Evolutionary conservation across 352 stramenopile species (phyloP).

Genomic region (Pythium aphanidermatum): DNA sequence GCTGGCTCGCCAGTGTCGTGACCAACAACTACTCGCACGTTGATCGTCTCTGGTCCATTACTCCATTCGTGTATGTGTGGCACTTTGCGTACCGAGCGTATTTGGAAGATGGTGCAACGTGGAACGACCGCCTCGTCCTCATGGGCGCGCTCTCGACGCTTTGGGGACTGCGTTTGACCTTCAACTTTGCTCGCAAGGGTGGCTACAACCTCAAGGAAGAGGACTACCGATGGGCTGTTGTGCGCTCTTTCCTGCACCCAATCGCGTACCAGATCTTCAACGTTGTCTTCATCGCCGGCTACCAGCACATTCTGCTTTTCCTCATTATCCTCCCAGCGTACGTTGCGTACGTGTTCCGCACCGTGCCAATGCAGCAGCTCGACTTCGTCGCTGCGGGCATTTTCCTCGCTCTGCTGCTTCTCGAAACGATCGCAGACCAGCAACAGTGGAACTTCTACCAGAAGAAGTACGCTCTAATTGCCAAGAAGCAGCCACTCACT

Average conservation of each 20-base stretch:
- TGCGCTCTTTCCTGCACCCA: conserved; percentile 76
- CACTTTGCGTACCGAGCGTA: conserved; percentile 58
- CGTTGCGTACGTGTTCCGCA: conserved; percentile 41
- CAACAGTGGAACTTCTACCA: conserved; percentile 90
- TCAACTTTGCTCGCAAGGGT: conserved; percentile 90
- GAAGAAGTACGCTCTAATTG: conserved; percentile 70
- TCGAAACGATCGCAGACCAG: conserved; percentile 89
- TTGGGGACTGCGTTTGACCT: conserved; percentile 85
- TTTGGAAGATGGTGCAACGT: conserved; percentile 44
- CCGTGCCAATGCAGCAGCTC: conserved; percentile 40
- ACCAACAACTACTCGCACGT: conserved; percentile 90
- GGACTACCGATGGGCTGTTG: conserved; percentile 89
- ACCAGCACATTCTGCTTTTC: conserved; percentile 86
- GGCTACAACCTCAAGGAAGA: conserved; percentile 87
- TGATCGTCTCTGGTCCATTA: conserved; percentile 91
- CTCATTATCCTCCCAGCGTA: conserved; percentile 75
- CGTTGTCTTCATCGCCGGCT: conserved; percentile 86
- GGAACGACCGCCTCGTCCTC: conserved; percentile 54
- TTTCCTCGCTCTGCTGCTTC: conserved; percentile 61
- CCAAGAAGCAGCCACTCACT: conserved; percentile 47
- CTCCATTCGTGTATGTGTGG: conserved; percentile 84
- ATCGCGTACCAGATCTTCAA: conserved; percentile 89
- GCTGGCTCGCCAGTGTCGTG: conserved; percentile 54
- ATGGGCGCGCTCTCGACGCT: conserved; percentile 80
- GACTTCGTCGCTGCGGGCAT: conserved; percentile 56